Evolutionary conservation across 805 yeast species (phyloP).

Genomic region (Ogataea polymorpha): DNA sequence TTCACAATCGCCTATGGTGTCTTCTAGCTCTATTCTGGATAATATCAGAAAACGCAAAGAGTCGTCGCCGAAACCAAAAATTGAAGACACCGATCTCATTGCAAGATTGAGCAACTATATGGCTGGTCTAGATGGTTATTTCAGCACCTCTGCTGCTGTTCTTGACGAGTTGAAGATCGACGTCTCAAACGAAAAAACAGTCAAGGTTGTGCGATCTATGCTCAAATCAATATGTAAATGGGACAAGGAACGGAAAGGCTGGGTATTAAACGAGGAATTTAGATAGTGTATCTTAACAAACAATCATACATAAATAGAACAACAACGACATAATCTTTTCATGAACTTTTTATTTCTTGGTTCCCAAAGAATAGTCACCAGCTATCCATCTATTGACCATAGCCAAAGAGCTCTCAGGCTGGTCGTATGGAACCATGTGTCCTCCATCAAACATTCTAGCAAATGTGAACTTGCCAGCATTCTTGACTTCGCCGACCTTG

Average conservation of each 20-base stretch:
- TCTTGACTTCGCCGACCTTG: conserved; percentile 71
- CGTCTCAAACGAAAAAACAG: conserved; percentile 49
- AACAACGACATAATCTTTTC: background rate
- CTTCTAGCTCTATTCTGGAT: conserved; percentile 50
- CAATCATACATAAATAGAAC: background rate
- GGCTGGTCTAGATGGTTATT: conserved; percentile 27
- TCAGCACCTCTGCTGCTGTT: conserved; percentile 32
- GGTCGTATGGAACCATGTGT: conserved; percentile 90
- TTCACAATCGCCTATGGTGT: conserved; percentile 16
- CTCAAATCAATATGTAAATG: conserved; percentile 65
- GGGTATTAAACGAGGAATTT: conserved; percentile 63
- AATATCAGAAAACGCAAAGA: conserved; percentile 43
- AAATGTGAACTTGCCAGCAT: conserved; percentile 67
- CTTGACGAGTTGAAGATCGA: conserved; percentile 28
- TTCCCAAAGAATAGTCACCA: conserved; percentile 45
- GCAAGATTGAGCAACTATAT: conserved; percentile 27
- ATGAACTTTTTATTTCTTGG: conserved; percentile 16
- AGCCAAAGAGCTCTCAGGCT: conserved; percentile 67
- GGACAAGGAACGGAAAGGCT: conserved; percentile 55
- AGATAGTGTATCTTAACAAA: conserved; percentile 17
- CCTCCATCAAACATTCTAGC: conserved; percentile 80
- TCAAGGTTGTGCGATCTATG: conserved; percentile 64
- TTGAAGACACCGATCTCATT: conserved; percentile 19
- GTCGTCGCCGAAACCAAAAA: conserved; percentile 5
- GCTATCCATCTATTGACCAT: conserved; percentile 75